A percentile compares a stretch with the other conserved stretches of the same genome.
phyloP scores from a whole-genome alignment of 164 flowering plant species.

The Protea cynaroides region DNA sequence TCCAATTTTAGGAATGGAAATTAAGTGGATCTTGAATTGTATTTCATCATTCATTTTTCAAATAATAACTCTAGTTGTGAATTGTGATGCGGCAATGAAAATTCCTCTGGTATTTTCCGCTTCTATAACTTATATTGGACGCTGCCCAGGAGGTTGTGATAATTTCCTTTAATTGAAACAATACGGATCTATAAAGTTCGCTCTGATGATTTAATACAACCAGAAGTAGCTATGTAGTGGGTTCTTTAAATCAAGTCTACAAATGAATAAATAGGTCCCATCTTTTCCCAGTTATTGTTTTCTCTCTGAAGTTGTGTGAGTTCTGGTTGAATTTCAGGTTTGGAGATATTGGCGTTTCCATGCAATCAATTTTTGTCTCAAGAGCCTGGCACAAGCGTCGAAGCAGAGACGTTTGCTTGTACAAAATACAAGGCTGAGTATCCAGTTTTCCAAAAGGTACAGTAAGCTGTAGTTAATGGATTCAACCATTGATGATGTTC shows the following conservation, averaged over 20 bases:
- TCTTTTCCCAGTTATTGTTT: not conserved
- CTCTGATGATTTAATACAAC: too few species aligned
- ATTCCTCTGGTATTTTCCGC: too few species aligned
- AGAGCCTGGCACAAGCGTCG: conserved; percentile 72
- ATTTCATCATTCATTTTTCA: too few species aligned
- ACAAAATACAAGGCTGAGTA: conserved; percentile 80
- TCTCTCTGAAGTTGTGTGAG: not conserved
- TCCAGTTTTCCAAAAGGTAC: conserved; percentile 85
- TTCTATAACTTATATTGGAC: too few species aligned
- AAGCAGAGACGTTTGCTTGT: conserved; percentile 67
- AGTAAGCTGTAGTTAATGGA: not conserved
- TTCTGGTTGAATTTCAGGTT: conserved; percentile 34
- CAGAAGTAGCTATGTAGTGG: too few species aligned
- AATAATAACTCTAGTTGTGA: too few species aligned
- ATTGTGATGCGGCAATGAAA: too few species aligned
- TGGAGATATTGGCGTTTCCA: conserved; percentile 93
- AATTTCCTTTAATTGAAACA: too few species aligned
- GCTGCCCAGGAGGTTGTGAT: too few species aligned
- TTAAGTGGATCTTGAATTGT: too few species aligned
- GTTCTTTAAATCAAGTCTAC: not conserved
- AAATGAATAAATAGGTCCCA: not conserved
- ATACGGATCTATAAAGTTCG: too few species aligned
- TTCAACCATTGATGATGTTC: not conserved
- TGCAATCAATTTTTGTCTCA: conserved; percentile 89
- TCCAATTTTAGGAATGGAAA: too few species aligned